A percentile compares a stretch with the other conserved stretches of the same genome.
phyloP scores from a whole-genome alignment of 2,329 filamentous ascomycete species.

The Alternaria ventricosa region DNA sequence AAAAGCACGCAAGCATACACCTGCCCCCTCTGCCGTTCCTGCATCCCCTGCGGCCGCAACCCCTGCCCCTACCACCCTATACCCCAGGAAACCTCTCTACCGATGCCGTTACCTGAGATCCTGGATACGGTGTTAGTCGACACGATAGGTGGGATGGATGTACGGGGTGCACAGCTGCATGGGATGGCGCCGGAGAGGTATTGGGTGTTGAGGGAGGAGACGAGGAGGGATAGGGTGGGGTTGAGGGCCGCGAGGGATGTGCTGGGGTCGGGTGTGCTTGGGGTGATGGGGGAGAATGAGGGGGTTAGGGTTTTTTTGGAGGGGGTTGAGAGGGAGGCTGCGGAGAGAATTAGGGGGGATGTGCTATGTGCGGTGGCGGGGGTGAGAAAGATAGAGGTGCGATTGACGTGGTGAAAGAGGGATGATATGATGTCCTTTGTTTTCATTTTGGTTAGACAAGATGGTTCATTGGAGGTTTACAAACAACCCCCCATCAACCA shows the following conservation, averaged over 20 bases:
- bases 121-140: neutral
- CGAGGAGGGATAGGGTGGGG: neutral
- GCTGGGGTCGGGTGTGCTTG: neutral
- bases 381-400: neutral
- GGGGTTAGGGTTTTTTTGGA: neutral
- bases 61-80: neutral
- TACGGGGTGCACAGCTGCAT: neutral
- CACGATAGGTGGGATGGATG: neutral
- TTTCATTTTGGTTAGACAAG: neutral
- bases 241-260: neutral
- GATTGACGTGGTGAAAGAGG: neutral
- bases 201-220: neutral
- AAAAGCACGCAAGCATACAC: neutral
- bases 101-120: neutral
- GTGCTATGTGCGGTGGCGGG: neutral
- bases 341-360: neutral
- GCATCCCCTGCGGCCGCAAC: neutral
- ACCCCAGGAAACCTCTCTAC: accelerated
- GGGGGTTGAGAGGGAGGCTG: neutral
- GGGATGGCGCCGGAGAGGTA: neutral
- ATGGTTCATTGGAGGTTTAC: slow-evolving; percentile 70
- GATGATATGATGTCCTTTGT: neutral
- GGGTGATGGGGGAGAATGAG: neutral
- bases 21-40: neutral
- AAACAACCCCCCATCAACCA: slow-evolving; percentile 89